Evolutionary conservation across 2,329 filamentous ascomycete genomes (phyloP).

Genomic region (Pseudogymnoascus sp.): DNA sequence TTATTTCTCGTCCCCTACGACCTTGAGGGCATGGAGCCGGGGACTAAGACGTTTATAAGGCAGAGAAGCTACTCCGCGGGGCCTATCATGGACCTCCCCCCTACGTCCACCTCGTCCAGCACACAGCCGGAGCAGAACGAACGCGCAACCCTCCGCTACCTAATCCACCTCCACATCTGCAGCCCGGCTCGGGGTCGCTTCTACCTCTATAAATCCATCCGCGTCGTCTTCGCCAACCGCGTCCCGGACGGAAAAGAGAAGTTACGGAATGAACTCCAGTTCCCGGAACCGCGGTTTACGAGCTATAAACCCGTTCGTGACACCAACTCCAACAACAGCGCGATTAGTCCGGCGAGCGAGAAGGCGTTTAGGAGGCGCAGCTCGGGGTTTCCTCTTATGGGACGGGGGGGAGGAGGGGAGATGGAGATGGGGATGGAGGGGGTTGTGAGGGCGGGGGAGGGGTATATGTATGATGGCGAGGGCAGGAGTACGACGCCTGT

Average conservation of each 20-base stretch:
- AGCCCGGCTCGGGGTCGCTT: slow-evolving; percentile 74
- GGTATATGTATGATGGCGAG: slow-evolving; percentile 16
- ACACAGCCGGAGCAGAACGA: slow-evolving; percentile 29
- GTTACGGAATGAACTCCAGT: slow-evolving; percentile 78
- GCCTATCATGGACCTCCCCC: slow-evolving; percentile 58
- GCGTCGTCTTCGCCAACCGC: slow-evolving; percentile 92
- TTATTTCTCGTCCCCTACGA: slow-evolving; percentile 92
- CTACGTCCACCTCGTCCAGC: slow-evolving; percentile 25
- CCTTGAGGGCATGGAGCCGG: slow-evolving; percentile 81
- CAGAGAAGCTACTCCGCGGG: slow-evolving; percentile 89
- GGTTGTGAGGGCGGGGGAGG: slow-evolving; percentile 18
- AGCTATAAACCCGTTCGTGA: slow-evolving; percentile 64
- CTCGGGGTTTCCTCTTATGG: slow-evolving; percentile 35
- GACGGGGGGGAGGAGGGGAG: slow-evolving; percentile 19
- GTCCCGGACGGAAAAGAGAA: slow-evolving; percentile 94
- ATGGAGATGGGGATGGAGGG: slow-evolving; percentile 20
- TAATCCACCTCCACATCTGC: slow-evolving; percentile 90
- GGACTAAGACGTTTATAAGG: slow-evolving; percentile 90
- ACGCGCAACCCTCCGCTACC: slow-evolving; percentile 72
- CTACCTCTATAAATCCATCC: slow-evolving; percentile 84
- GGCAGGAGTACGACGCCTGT: slow-evolving; percentile 27
- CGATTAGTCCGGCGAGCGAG: slow-evolving; percentile 43
- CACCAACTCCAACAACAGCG: slow-evolving; percentile 31
- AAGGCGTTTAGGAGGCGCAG: slow-evolving; percentile 50
- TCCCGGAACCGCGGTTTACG: slow-evolving; percentile 79